phyloP scores from a whole-genome alignment of 1,139 yeast species.

The Kurtzmaniella quercitrusa region DNA sequence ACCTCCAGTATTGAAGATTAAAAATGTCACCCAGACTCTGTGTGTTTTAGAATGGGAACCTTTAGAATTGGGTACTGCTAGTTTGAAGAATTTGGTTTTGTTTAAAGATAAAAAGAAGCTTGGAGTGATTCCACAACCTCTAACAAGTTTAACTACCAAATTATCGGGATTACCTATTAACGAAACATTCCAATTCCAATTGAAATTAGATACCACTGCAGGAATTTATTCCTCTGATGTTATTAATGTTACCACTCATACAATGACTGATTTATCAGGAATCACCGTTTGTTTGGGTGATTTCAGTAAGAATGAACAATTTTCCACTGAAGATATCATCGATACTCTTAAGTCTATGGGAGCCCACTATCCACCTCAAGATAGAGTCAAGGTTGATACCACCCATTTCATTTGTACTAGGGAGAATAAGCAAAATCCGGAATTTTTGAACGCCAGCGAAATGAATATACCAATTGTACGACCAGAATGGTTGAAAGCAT shows the following conservation, averaged over 20 bases:
- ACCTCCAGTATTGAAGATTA: constrained; percentile 63
- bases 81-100: constrained; percentile 68
- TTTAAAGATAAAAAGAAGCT: constrained; percentile 78
- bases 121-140: constrained; percentile 83
- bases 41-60: constrained; percentile 95
- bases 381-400: constrained; percentile 77
- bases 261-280: constrained; percentile 94
- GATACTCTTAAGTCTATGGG: constrained; percentile 66
- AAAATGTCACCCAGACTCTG: constrained; percentile 88
- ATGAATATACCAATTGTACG: constrained; percentile 90
- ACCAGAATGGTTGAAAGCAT: constrained; percentile 96
- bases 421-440: constrained; percentile 53
- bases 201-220: constrained; percentile 82
- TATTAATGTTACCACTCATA: constrained; percentile 76
- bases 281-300: constrained; percentile 90
- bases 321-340: constrained; percentile 59
- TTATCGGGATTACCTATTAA: constrained; percentile 90
- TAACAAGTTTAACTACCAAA: constrained; percentile 76
- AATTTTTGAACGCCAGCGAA: constrained; percentile 74
- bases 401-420: constrained; percentile 87
- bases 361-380: constrained; percentile 73
- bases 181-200: constrained; percentile 72
- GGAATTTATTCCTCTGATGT: constrained; percentile 73
- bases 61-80: constrained; percentile 78
- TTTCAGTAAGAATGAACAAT: constrained; percentile 56